Conservation (phyloP, 1,284 basidiomycete species). For the Ceratobasidium sp. region DNA sequence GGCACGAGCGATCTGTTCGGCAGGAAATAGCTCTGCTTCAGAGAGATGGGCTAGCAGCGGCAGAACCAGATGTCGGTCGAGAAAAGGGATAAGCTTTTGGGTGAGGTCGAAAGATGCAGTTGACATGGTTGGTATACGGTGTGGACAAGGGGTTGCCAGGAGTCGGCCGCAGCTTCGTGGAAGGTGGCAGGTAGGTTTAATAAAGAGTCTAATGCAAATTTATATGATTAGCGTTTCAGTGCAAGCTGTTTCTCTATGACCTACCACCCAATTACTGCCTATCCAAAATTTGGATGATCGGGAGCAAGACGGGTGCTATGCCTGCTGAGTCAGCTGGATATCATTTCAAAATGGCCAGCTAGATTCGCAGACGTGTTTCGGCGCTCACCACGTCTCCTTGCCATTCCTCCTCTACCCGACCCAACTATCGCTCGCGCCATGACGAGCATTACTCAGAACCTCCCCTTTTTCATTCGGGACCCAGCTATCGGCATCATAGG, state of each 20-base stretch:
- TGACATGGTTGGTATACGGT: constrained; percentile 15
- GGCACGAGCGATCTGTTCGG: constrained; percentile 81
- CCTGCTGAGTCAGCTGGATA: constrained; percentile 19
- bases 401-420: constrained; percentile 36
- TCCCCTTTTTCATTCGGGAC: constrained; percentile 86
- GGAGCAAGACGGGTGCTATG: constrained; percentile 24
- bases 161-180: not conserved
- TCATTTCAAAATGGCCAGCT: constrained; percentile 2
- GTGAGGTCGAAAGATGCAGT: constrained; percentile 80
- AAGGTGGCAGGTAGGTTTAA: not conserved
- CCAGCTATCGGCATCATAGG: constrained; percentile 87
- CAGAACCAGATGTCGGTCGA: constrained; percentile 95
- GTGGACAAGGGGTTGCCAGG: constrained; percentile 34
- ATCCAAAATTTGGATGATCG: constrained; percentile 44
- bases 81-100: constrained; percentile 90
- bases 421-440: constrained; percentile 28
- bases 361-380: constrained; percentile 37
- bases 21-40: constrained; percentile 78
- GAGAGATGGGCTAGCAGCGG: constrained; percentile 91
- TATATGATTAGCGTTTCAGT: not conserved
- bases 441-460: constrained; percentile 62
- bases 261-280: constrained; percentile 4
- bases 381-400: constrained; percentile 11
- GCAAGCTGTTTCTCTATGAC: constrained; percentile 3
- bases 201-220: not conserved